Percentiles rank a stretch among this genome's conserved stretches.
These are phyloP conservation scores for Lobosporangium transversale DNA, from an alignment of 192 early-diverging fungal species.

Conservation along the genomic window DNA sequence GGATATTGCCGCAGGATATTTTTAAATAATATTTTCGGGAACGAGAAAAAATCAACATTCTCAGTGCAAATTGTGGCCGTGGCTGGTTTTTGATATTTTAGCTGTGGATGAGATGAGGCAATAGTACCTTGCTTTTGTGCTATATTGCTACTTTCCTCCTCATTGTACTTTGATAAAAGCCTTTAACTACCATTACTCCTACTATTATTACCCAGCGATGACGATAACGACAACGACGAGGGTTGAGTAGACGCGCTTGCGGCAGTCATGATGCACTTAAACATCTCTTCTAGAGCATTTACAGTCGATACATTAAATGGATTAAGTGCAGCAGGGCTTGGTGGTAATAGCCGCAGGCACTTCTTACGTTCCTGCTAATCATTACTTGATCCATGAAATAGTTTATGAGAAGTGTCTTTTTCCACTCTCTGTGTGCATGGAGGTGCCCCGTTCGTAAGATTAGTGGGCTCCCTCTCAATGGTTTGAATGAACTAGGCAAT, in stretches of 20 bases:
- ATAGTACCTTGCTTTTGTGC: constrained; percentile 36
- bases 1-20: too few relatives aligned
- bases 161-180: too few relatives aligned
- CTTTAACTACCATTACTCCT: too few relatives aligned
- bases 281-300: constrained; percentile 38
- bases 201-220: too few relatives aligned
- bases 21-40: too few relatives aligned
- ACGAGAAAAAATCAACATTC: too few relatives aligned
- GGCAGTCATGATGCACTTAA: constrained; percentile 33
- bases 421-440: too few relatives aligned
- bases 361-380: constrained; percentile 27
- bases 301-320: constrained; percentile 38
- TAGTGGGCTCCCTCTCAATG: too few relatives aligned
- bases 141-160: constrained; percentile 7
- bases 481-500: too few relatives aligned
- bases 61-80: background rate
- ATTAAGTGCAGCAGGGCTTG: constrained; percentile 18
- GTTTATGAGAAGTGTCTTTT: background rate
- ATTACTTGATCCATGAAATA: constrained; percentile 24
- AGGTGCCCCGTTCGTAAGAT: too few relatives aligned
- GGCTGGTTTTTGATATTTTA: background rate
- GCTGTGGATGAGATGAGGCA: constrained; percentile 3
- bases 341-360: constrained; percentile 12
- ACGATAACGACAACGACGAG: too few relatives aligned
- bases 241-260: constrained; percentile 12